Percentiles rank a stretch among this genome's conserved stretches.
These are phyloP conservation scores for Rhodosorus marinus DNA, from an alignment of 23 red algal species.

Conservation along the genomic window DNA sequence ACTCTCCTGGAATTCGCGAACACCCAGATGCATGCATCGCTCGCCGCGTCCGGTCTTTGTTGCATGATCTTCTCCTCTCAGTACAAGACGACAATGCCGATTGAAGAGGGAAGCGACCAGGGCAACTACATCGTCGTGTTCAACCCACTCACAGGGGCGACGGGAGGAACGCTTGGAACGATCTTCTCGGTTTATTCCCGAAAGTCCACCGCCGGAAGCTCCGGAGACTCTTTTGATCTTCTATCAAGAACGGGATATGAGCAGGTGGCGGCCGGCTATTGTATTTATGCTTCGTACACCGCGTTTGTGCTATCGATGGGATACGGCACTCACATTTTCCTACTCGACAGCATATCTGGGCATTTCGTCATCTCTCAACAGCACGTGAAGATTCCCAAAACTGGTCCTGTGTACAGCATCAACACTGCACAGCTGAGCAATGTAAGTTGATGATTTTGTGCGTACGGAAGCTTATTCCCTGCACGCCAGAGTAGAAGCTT, in stretches of 20 bases:
- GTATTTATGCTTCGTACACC: constrained; percentile 59
- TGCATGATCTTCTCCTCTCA: constrained; percentile 81
- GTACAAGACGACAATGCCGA: constrained; percentile 39
- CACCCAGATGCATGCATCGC: constrained; percentile 70
- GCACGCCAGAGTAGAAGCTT: neutral
- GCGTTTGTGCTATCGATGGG: constrained; percentile 61
- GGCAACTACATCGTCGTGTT: constrained; percentile 99
- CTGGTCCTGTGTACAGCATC: constrained; percentile 61
- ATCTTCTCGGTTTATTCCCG: constrained; percentile 97
- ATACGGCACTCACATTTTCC: constrained; percentile 80
- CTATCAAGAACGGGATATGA: constrained; percentile 87
- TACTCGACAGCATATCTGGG: constrained; percentile 47
- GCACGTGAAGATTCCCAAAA: constrained; percentile 56
- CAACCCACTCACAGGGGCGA: constrained; percentile 66
- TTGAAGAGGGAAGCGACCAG: constrained; percentile 49
- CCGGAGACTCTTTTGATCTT: constrained; percentile 77
- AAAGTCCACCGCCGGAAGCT: constrained; percentile 74
- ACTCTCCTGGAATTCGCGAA: constrained; percentile 53
- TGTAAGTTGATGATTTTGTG: no score
- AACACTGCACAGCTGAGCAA: constrained; percentile 61
- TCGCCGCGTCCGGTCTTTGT: constrained; percentile 86
- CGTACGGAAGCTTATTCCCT: neutral
- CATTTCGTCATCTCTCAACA: constrained; percentile 82
- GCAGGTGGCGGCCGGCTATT: constrained; percentile 92
- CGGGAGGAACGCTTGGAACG: constrained; percentile 60